Evolutionary conservation across 1,284 basidiomycete species (phyloP).

Genomic region (Trametes hirsuta): DNA sequence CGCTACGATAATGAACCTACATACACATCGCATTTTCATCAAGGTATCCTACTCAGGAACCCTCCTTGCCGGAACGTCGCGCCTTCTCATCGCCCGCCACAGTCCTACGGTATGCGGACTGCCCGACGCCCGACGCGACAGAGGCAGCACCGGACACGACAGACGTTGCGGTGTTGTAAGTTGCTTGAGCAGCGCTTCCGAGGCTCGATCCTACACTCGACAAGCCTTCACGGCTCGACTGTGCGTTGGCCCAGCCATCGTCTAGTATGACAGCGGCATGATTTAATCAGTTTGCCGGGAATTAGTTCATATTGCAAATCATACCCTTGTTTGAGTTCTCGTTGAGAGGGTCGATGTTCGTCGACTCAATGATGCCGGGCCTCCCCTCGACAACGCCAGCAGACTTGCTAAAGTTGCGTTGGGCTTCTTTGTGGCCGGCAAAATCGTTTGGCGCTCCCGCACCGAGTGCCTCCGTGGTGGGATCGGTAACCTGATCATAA

Average conservation of each 20-base stretch:
- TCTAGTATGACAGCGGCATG: conserved; percentile 30
- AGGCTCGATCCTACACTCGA: conserved; percentile 10
- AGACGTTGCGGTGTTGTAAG: conserved; percentile 23
- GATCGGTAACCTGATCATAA: conserved; percentile 41
- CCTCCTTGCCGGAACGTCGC: conserved; percentile 40
- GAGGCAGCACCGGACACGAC: conserved; percentile 31
- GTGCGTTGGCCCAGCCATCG: conserved; percentile 47
- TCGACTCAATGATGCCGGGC: conserved; percentile 55
- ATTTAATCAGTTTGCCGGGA: neutral
- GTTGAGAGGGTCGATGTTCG: conserved; percentile 53
- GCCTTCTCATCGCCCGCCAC: conserved; percentile 41
- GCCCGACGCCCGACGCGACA: conserved; percentile 40
- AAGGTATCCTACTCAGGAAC: conserved; percentile 3
- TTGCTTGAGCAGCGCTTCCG: conserved; percentile 16
- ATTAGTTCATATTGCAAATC: conserved; percentile 1
- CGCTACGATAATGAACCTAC: neutral
- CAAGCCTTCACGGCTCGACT: neutral
- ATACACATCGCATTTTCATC: neutral
- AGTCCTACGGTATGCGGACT: conserved; percentile 41
- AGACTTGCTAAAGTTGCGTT: conserved; percentile 41
- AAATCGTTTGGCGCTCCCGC: conserved; percentile 47
- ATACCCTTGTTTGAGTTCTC: conserved; percentile 48
- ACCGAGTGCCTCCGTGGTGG: conserved; percentile 41
- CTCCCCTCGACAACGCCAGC: conserved; percentile 54
- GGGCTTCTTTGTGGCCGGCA: conserved; percentile 40